phyloP scores from a whole-genome alignment of 371 early-diverging fungal genomes.

The Rhizomucor pusillus region DNA sequence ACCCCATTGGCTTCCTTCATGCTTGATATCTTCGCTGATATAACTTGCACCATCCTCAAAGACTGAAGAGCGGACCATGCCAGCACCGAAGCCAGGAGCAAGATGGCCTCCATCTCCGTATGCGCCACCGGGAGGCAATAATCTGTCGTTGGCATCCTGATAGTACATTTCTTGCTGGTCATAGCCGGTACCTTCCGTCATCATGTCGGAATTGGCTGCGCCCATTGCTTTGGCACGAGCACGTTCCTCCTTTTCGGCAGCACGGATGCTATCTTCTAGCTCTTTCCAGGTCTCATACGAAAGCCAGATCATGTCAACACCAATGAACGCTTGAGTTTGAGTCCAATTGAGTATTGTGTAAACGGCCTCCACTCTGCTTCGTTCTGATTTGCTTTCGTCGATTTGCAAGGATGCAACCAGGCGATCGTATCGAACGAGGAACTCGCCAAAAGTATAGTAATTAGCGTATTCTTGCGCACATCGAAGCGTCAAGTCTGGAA shows the following conservation, averaged over 20 bases:
- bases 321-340: conserved; percentile 43
- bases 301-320: conserved; percentile 66
- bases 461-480: conserved; percentile 60
- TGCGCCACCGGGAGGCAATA: conserved; percentile 24
- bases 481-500: conserved; percentile 62
- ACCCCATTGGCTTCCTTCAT: conserved; percentile 52
- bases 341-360: conserved; percentile 49
- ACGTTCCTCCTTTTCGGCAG: conserved; percentile 70
- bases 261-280: conserved; percentile 75
- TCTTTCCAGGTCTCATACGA: conserved; percentile 74
- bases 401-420: conserved; percentile 36
- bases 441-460: conserved; percentile 60
- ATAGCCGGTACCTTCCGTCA: conserved; percentile 8
- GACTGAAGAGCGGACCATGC: conserved; percentile 23
- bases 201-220: conserved; percentile 6
- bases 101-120: conserved; percentile 18
- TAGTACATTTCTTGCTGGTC: conserved; percentile 19
- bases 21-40: conserved; percentile 44
- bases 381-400: conserved; percentile 31
- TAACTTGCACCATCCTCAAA: conserved; percentile 50
- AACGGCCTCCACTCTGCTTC: conserved; percentile 40
- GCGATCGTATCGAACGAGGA: conserved; percentile 59
- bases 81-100: conserved; percentile 10
- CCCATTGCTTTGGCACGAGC: conserved; percentile 43
- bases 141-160: conserved; percentile 29